Conservation (phyloP, 345 rosid genomes). For the Dipteronia sinensis region DNA sequence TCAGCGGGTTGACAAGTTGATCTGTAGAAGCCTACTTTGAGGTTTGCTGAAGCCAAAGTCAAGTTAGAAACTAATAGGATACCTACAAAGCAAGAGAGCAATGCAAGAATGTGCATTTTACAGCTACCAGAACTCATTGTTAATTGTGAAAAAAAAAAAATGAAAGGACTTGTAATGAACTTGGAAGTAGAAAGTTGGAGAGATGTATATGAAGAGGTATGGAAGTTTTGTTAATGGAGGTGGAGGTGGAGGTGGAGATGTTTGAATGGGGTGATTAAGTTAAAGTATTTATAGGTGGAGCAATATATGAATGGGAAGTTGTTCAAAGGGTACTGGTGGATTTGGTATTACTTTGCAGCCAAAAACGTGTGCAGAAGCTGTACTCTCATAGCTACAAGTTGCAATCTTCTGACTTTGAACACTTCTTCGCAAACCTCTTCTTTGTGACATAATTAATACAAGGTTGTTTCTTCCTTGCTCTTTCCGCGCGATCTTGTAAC, state of each 20-base stretch:
- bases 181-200: not conserved
- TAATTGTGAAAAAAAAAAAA: too few relatives aligned
- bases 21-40: slow-evolving; percentile 31
- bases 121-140: not conserved
- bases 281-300: slow-evolving; percentile 11
- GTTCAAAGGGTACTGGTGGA: not conserved
- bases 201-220: too few relatives aligned
- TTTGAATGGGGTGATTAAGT: not conserved
- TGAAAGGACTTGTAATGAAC: too few relatives aligned
- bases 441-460: not conserved
- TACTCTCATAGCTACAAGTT: not conserved
- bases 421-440: not conserved
- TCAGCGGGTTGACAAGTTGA: slow-evolving; percentile 30
- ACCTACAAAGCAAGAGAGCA: not conserved
- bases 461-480: not conserved
- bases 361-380: slow-evolving; percentile 17
- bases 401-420: slow-evolving; percentile 5
- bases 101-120: not conserved
- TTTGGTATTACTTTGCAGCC: slow-evolving; percentile 20
- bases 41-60: slow-evolving; percentile 18
- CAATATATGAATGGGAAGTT: not conserved
- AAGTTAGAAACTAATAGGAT: slow-evolving; percentile 1
- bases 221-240: too few relatives aligned
- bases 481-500: not conserved
- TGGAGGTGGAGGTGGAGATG: not conserved